Base-by-base conservation (phyloP, 1,139 yeast species). In the Scheffersomyces illinoinensis region DNA sequence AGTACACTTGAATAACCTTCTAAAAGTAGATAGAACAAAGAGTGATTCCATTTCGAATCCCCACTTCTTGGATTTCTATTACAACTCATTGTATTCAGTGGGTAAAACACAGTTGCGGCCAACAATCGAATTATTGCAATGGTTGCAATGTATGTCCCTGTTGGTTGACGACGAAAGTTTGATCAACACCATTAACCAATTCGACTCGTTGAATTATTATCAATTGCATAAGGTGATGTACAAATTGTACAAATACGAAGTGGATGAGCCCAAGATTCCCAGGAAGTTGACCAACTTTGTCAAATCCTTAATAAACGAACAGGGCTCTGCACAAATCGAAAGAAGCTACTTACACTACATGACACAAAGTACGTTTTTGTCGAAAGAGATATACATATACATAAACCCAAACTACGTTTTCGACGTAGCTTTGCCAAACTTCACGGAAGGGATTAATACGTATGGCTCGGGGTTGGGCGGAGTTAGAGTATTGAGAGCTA, bases 121-220 rank as follows among this genome's bases (percentile, higher is more conserved):
- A 1, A 79, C 91, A 1, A 85, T 90, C 58, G 96, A 93, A 71
- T 74, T 95, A 47, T 76, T 95, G 60, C 98, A 95, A 71, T 93
- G 97, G 93, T 76, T 93, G 56, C 98, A 95, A 71, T 90, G 95
- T 56, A 85, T 93, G 74, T 86, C 97, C 0, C 81, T 85, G 48
- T 71, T 88, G 53, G 75, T 74, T 20, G 84, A 83, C 61, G 87
- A 85, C 57, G 88, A 79, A 68, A 84, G 78, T 65, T 82, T 88
- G 71, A 84, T 76, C 63, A 84, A 78, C 68, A 89, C 89, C 56
- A 79, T 85, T 60, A 83, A 76, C 62, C 85, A 82, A 71, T 86
- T 82, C 70, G 88, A 79, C 53, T 78, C 80, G 12, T 76, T 95
- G 58, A 89, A 90, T 60, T 88, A 92, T 50, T 78, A 77, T 53